Base-by-base conservation (phyloP, 257 asterid species). In the Rhazya stricta region DNA sequence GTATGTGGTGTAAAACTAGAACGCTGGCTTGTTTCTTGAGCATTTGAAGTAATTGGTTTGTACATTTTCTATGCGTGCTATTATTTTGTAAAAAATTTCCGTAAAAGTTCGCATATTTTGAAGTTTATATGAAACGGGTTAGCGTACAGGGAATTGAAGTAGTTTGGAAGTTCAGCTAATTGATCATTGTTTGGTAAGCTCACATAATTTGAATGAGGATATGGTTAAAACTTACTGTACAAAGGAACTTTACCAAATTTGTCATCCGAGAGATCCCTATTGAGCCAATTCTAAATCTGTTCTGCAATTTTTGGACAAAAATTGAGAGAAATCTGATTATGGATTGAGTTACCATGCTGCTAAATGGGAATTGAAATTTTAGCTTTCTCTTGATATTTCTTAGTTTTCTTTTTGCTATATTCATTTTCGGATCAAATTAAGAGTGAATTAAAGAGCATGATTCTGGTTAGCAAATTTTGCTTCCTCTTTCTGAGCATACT, bases 51-150 rank as follows among this genome's bases (percentile, higher is more conserved):
- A 48, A 19, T 32, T 51, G 30, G 60, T 48, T 69, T 50, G 32
- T 57, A 65, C 74, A 66, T 72, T 72, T 65, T 63, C 10, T 29
- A 16, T 48, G 30, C 16, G 18, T 39, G 25, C 58, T 12, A 43
- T 61, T 34, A 32, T 30, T 42, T 29, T 12, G 70, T 46, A 39
- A 57, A 21, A 1, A 27, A 30, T 23, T 23, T 25, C 27, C 27
- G 18, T 69, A 16, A 70, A 21, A 27, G 50, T 18, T 46, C 23
- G 71, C 19, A 46, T 29, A 30, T 60, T 74, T 79, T 19, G 19
- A 16, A 63, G 71, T 75, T 29, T 57, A 13, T 45, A 13, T 45
- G 71, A 53, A 29, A 71, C 61, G 81, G 54, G 48, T 58, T 53
- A 45, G 41, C n/a, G 0, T 25, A 10, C 12, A 27, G 25, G 71